Percentiles rank a stretch among this genome's conserved stretches.
phyloP scores from a whole-genome alignment of 768 basidiomycete species.

The Rhodotorula kratochvilovae region DNA sequence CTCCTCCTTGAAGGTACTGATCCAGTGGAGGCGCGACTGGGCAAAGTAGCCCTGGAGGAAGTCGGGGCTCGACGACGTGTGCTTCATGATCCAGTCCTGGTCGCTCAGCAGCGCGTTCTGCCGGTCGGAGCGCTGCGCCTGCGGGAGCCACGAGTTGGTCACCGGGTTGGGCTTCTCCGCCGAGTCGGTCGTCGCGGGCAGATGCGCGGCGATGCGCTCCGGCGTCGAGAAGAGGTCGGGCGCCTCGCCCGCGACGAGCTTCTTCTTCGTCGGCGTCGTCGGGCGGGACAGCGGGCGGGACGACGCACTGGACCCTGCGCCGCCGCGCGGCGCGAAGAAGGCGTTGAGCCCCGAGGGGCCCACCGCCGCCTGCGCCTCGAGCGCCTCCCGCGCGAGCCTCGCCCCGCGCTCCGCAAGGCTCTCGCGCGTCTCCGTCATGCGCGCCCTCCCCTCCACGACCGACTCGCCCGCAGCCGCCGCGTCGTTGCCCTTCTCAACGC shows the following conservation, averaged over 20 bases:
- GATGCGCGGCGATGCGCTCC: background rate
- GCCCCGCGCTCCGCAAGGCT: constrained; percentile 24
- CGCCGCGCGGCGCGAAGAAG: constrained; percentile 16
- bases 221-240: background rate
- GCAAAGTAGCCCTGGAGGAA: constrained; percentile 77
- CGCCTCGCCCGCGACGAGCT: background rate
- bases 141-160: constrained; percentile 47
- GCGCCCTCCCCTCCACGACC: background rate
- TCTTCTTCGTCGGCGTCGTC: background rate
- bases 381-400: constrained; percentile 14
- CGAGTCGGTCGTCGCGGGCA: constrained; percentile 29
- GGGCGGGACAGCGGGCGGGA: background rate
- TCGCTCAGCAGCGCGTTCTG: constrained; percentile 76
- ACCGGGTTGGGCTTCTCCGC: constrained; percentile 3
- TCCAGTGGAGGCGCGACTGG: constrained; percentile 85
- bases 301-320: background rate
- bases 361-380: background rate
- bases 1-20: constrained; percentile 89
- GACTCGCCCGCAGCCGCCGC: background rate
- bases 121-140: constrained; percentile 54
- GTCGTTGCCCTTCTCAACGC: background rate
- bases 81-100: constrained; percentile 75
- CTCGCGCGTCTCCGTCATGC: constrained; percentile 19
- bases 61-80: constrained; percentile 72
- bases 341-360: background rate